These are phyloP conservation scores for Hyphopichia fennica DNA, from an alignment of 1,139 yeast species.

Conservation along the genomic window DNA sequence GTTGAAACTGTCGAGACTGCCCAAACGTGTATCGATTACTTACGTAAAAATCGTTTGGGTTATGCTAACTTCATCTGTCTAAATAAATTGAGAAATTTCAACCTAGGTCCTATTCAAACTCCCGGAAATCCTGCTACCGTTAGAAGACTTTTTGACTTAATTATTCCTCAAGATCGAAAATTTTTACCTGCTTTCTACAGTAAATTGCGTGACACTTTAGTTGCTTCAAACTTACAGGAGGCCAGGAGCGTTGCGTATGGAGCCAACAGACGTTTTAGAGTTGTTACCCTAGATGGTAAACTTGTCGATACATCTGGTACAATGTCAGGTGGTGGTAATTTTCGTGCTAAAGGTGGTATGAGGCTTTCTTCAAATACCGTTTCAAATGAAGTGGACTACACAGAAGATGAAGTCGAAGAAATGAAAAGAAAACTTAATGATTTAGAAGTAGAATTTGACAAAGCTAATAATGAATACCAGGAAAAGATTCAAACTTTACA, in stretches of 20 bases:
- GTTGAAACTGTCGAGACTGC: slow-evolving; percentile 95
- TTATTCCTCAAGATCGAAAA: slow-evolving; percentile 61
- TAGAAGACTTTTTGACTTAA: slow-evolving; percentile 82
- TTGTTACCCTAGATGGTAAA: slow-evolving; percentile 91
- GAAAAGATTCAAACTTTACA: slow-evolving; percentile 63
- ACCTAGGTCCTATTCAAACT: slow-evolving; percentile 60
- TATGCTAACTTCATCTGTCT: slow-evolving; percentile 86
- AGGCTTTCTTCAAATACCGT: slow-evolving; percentile 37
- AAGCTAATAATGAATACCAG: slow-evolving; percentile 51
- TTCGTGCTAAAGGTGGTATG: slow-evolving; percentile 67
- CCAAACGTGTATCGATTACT: slow-evolving; percentile 83
- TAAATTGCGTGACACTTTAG: slow-evolving; percentile 82
- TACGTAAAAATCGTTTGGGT: slow-evolving; percentile 83
- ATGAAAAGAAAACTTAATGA: slow-evolving; percentile 54
- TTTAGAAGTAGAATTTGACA: slow-evolving; percentile 57
- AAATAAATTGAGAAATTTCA: slow-evolving; percentile 67
- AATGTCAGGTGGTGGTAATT: slow-evolving; percentile 93
- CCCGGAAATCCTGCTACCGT: slow-evolving; percentile 67
- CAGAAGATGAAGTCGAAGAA: slow-evolving; percentile 61
- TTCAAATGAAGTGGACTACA: slow-evolving; percentile 23
- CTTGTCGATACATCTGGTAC: slow-evolving; percentile 95
- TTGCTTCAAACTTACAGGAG: slow-evolving; percentile 72
- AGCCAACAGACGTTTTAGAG: slow-evolving; percentile 65
- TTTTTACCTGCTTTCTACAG: slow-evolving; percentile 90
- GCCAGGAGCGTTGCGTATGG: slow-evolving; percentile 93